These are phyloP conservation scores for Prunus yedoensis DNA, from an alignment of 331 rosid genomes.

Conservation along the genomic window DNA sequence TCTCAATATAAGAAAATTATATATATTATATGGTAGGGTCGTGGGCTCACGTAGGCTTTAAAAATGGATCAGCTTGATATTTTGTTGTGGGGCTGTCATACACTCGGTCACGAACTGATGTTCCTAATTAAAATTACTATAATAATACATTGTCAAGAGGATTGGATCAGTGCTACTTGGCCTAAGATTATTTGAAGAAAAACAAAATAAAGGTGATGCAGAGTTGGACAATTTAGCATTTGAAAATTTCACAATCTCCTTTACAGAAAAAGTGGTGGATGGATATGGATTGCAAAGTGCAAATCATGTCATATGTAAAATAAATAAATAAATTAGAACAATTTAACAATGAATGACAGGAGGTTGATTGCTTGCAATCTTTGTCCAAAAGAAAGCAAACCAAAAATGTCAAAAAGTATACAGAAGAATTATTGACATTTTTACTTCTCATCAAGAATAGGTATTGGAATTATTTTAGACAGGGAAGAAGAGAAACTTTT, in stretches of 20 bases:
- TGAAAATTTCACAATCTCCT: not conserved
- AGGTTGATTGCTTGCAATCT: too few relatives aligned
- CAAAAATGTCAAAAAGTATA: not conserved
- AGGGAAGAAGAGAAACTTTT: too few relatives aligned
- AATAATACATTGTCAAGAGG: too few relatives aligned
- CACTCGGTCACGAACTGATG: not conserved
- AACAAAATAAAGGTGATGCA: too few relatives aligned
- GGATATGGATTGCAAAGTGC: not conserved
- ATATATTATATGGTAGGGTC: not conserved
- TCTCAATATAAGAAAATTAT: rapidly evolving
- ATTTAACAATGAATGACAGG: too few relatives aligned
- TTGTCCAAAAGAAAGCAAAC: not conserved
- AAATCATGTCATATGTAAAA: not conserved
- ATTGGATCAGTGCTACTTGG: too few relatives aligned
- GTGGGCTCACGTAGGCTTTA: slow-evolving; percentile 24
- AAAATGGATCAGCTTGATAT: not conserved
- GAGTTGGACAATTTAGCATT: too few relatives aligned
- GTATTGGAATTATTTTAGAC: too few relatives aligned
- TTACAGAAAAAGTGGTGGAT: not conserved
- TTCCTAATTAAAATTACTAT: not conserved
- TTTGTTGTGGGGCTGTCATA: not conserved
- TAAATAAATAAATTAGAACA: not conserved
- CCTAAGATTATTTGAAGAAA: too few relatives aligned
- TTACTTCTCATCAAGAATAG: too few relatives aligned
- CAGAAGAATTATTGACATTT: too few relatives aligned